phyloP scores from a whole-genome alignment of 352 stramenopile species.

The Pythium pyrilobum region DNA sequence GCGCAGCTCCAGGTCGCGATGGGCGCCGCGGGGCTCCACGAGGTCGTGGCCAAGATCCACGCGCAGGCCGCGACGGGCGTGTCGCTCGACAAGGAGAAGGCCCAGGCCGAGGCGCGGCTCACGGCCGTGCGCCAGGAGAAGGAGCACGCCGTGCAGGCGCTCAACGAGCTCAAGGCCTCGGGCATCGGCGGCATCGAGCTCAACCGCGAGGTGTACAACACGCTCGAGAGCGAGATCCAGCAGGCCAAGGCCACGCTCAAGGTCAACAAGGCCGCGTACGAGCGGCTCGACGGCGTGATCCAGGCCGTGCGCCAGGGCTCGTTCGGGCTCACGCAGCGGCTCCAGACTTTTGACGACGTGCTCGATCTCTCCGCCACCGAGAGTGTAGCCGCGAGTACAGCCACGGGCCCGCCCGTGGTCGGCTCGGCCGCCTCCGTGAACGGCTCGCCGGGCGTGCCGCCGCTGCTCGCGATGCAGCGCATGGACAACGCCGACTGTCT shows the following conservation, averaged over 20 bases:
- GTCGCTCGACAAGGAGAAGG: conserved; percentile 76
- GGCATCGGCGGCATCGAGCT: conserved; percentile 71
- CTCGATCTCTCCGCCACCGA: conserved; percentile 49
- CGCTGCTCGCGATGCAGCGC: conserved; percentile 16
- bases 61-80: conserved; percentile 45
- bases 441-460: neutral
- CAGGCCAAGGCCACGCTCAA: conserved; percentile 67
- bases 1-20: conserved; percentile 62
- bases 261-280: conserved; percentile 71
- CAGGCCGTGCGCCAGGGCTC: conserved; percentile 70
- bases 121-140: conserved; percentile 54
- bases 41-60: conserved; percentile 72
- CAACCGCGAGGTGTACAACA: conserved; percentile 79
- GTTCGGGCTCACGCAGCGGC: conserved; percentile 52
- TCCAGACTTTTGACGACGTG: conserved; percentile 70
- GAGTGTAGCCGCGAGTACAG: no score
- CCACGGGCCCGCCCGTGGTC: neutral
- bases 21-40: conserved; percentile 38
- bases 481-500: conserved; percentile 55
- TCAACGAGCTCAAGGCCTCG: conserved; percentile 80
- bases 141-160: conserved; percentile 42
- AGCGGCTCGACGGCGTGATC: conserved; percentile 71
- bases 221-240: conserved; percentile 69
- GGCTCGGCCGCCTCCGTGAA: neutral
- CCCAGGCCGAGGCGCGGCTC: conserved; percentile 48